Evolutionary conservation across 192 early-diverging fungal species (phyloP).

Genomic region (Coemansia sp.): DNA sequence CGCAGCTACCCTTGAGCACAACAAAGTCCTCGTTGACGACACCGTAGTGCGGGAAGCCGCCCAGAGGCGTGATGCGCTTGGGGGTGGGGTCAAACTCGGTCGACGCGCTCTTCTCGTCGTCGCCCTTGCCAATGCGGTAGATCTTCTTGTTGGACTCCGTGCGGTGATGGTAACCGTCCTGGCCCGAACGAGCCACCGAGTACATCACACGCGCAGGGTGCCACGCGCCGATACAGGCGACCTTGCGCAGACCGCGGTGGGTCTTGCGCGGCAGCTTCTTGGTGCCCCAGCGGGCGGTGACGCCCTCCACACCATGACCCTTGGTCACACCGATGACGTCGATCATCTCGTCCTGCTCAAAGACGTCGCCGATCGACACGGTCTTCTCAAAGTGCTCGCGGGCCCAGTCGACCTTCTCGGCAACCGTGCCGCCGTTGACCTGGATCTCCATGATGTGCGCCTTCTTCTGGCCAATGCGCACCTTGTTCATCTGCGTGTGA

Average conservation of each 20-base stretch:
- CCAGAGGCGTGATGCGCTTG: slow-evolving; percentile 96
- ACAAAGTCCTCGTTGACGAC: slow-evolving; percentile 96
- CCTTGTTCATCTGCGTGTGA: slow-evolving; percentile 96
- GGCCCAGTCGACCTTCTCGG: slow-evolving; percentile 98
- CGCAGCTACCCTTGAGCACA: slow-evolving; percentile 96
- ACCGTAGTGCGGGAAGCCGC: slow-evolving; percentile 99
- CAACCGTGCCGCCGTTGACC: slow-evolving; percentile 94
- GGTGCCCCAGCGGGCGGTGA: slow-evolving; percentile 99
- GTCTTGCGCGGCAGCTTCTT: slow-evolving; percentile 99
- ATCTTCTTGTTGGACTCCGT: slow-evolving; percentile 99
- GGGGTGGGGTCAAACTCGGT: slow-evolving; percentile 96
- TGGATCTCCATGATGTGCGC: slow-evolving; percentile 99
- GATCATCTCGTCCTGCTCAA: slow-evolving; percentile 98
- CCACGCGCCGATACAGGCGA: slow-evolving; percentile 99
- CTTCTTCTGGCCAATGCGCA: slow-evolving; percentile 97
- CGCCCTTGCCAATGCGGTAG: slow-evolving; percentile 93
- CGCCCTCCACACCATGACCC: slow-evolving; percentile 99
- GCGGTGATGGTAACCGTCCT: slow-evolving; percentile 99
- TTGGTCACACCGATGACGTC: slow-evolving; percentile 98
- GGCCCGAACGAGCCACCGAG: slow-evolving; percentile 99
- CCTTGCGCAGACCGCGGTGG: slow-evolving; percentile 99
- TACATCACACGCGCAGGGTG: slow-evolving; percentile 96
- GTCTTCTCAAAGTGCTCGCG: slow-evolving; percentile 97
- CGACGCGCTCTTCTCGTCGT: slow-evolving; percentile 73
- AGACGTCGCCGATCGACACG: slow-evolving; percentile 80